Evolutionary conservation across 2,329 filamentous ascomycete species (phyloP), one percentile per base, ranked within the genome.

Genomic region (Nemania sp.): DNA sequence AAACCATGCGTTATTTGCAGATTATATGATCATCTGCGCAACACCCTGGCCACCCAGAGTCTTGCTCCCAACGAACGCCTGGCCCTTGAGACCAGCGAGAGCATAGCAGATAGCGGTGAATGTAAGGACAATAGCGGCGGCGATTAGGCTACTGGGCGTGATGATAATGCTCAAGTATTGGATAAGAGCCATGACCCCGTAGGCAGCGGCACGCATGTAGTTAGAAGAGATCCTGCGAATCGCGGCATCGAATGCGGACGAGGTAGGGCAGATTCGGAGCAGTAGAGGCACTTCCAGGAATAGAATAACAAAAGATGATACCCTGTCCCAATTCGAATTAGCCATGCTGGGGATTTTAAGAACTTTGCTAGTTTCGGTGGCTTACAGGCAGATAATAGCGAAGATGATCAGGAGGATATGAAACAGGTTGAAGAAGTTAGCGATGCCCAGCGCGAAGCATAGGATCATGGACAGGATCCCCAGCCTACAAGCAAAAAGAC

Each of bases 261-360:
- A 98, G 5, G 96, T 99, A 66, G 96, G 96, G 85, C 96, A 99
- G 84, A 99, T 98, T 82, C 96, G 93, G 70, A 99, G 90, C 66
- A 99, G 92, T 67, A 98, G 90, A 29, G 96, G 96, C 20, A 99
- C 91, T 81, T 99, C 93, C 78, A 95, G 87, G 82, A 96, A 96
- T 77, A 96, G 84, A 77, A 96, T 91, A 74, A 94, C 76, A 75
- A 94, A 89, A 15, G 89, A 87, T 57, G 87, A 93, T 68, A 87
- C 84, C 52, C 93, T 95, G 73, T 59, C 32, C 8, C 32, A 41
- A 7, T 7, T 47, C 56, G 35, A 41, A 61, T 64, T 56, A 62
- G 45, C 20, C 22, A 43, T 10, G 45, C 4, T 6, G 8, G 15
- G 20, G 32, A n/a, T n/a, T 15, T 20, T 15, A 22, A 24, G 3